Evolutionary conservation across 768 basidiomycete species (phyloP), one percentile per base, ranked within the genome.

Genomic region (Hygrophorus pudorinus): DNA sequence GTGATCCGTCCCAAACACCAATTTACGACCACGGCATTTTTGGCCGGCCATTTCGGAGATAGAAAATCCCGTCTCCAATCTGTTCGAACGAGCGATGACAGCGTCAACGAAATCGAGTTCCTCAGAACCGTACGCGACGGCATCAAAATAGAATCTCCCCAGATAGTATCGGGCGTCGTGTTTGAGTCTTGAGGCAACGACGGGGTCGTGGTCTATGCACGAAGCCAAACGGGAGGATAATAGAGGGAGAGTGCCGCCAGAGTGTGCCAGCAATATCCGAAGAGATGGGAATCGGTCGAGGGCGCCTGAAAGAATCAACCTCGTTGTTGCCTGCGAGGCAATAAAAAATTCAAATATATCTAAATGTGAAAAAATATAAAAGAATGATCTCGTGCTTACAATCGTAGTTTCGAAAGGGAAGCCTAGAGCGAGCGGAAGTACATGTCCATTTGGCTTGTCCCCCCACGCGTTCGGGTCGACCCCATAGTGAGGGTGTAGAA

Each of bases 331-430:
- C 74, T 76, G 7, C 24, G 24, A 3, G 24, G 7, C 24, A 24
- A 24, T 24, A 7, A 3, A 24, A 24, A 3, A n/a, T n/a, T n/a
- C n/a, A n/a, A n/a, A n/a, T n/a, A n/a, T n/a, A n/a, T n/a, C n/a
- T n/a, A n/a, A n/a, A n/a, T n/a, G n/a, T n/a, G n/a, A 24, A 24
- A 24, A 24, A 24, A 24, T 24, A 24, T 24, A 24, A 7, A 24
- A 24, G 24, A 24, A 7, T 24, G 24, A 24, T 32, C 13, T 17
- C 30, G 14, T 5, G 20, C 83, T 58, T 52, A 88, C 87, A 27
- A 78, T 79, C 2, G 90, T 90, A 13, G 89, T 92, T 65, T 92
- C 90, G 54, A 92, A 83, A 2, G 89, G 89, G 62, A 93, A 92
- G 1, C 90, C 89, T 13, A 90, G 70, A 0, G 87, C 85, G 42